These are phyloP conservation scores for Puya raimondii DNA, from an alignment of 176 grass and related monocot genomes.

Conservation along the genomic window DNA sequence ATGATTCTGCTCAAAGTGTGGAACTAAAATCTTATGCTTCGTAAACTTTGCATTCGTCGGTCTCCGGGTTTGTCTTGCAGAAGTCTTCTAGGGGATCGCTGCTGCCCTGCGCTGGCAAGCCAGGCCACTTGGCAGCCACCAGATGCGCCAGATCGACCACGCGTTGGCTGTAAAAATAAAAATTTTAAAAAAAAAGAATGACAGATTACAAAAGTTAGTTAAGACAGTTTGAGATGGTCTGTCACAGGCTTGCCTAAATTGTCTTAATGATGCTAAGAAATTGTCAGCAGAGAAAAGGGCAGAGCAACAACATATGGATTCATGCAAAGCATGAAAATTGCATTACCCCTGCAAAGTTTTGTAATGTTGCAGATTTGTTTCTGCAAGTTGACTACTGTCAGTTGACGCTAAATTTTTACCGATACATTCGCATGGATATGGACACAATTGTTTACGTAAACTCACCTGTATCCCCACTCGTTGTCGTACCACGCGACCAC, in stretches of 20 bases:
- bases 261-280: too few species aligned
- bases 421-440: too few species aligned
- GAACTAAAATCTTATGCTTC: conserved; percentile 27
- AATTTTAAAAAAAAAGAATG: background rate
- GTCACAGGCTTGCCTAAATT: too few species aligned
- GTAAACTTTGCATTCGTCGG: conserved; percentile 91
- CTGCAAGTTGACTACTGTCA: too few species aligned
- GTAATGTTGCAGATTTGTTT: too few species aligned
- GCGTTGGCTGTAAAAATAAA: conserved; percentile 49
- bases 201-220: background rate
- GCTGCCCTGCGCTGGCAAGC: conserved; percentile 27
- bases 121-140: conserved; percentile 85
- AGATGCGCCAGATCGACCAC: conserved; percentile 92
- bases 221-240: background rate
- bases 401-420: too few species aligned
- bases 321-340: too few species aligned
- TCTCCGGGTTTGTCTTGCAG: conserved; percentile 82
- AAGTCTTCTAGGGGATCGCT: conserved; percentile 90
- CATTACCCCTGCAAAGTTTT: too few species aligned
- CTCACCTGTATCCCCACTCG: conserved; percentile 97
- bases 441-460: too few species aligned
- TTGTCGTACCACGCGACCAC: conserved; percentile 99
- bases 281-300: too few species aligned
- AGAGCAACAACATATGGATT: too few species aligned
- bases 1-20: too few species aligned